A percentile compares a stretch with the other conserved stretches of the same genome.
Evolutionary conservation across 2,329 filamentous ascomycete species (phyloP).

Genomic region (Ophiosphaerella herpotricha): DNA sequence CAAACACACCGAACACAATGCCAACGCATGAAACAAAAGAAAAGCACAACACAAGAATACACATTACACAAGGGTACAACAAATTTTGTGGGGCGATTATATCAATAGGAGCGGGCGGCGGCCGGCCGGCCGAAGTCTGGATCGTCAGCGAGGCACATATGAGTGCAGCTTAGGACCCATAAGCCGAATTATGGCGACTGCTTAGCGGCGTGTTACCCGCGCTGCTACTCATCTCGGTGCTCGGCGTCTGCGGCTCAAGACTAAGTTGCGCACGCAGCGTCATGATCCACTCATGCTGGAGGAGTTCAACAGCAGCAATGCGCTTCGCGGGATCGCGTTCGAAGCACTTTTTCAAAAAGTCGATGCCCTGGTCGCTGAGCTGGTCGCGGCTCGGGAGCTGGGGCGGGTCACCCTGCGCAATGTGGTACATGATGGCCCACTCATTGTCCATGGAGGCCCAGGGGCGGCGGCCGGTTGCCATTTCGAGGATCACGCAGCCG

Average conservation of each 20-base stretch:
- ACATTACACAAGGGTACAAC: too few relatives aligned
- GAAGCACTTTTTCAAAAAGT: constrained; percentile 89
- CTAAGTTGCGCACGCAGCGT: constrained; percentile 52
- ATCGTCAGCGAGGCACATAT: too few relatives aligned
- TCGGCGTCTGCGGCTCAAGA: constrained; percentile 54
- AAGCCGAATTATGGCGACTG: constrained; percentile 44
- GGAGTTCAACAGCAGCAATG: constrained; percentile 80
- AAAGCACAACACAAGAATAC: neutral
- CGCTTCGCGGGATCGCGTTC: constrained; percentile 78
- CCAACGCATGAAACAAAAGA: neutral
- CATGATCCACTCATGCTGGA: constrained; percentile 90
- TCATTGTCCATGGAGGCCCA: constrained; percentile 98
- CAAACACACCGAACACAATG: neutral
- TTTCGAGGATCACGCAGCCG: constrained; percentile 94
- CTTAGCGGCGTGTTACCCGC: constrained; percentile 16
- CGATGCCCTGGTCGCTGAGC: constrained; percentile 79
- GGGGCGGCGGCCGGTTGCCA: constrained; percentile 91
- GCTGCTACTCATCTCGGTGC: constrained; percentile 31
- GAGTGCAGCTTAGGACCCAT: constrained; percentile 8
- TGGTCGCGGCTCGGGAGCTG: constrained; percentile 82
- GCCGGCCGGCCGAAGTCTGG: too few relatives aligned
- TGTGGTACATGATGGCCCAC: constrained; percentile 99
- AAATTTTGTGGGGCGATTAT: too few relatives aligned
- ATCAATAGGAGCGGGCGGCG: too few relatives aligned
- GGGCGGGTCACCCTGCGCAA: constrained; percentile 93